Percentiles rank a stretch among this genome's conserved stretches.
Evolutionary conservation across 805 yeast genomes (phyloP).

Genomic region (Yarrowia sp.): DNA sequence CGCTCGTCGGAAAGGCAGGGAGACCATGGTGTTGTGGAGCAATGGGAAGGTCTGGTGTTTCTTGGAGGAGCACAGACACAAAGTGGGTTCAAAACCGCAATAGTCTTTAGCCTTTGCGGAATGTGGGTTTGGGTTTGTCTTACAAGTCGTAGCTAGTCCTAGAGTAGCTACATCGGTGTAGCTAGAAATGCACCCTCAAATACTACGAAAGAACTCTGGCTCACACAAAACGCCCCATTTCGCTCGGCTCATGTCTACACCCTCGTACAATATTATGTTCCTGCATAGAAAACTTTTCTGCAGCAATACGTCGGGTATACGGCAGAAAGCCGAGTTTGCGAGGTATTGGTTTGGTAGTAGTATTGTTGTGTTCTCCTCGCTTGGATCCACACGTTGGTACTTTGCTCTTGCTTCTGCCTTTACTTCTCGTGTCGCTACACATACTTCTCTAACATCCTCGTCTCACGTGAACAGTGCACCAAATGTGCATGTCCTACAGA

Average conservation of each 20-base stretch:
- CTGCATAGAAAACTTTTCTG: conserved; percentile 16
- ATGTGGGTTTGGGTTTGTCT: conserved; percentile 6
- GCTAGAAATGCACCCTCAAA: not conserved
- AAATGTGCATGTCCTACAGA: not conserved
- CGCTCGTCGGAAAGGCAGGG: conserved; percentile 17
- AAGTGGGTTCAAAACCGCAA: not conserved
- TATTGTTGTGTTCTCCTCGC: no score
- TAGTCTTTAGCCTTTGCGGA: not conserved
- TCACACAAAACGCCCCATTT: no score
- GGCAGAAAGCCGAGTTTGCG: no score
- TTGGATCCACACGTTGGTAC: no score
- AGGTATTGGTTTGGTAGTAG: no score
- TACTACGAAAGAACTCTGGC: no score
- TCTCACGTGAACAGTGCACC: conserved; percentile 17
- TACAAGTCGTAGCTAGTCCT: no score
- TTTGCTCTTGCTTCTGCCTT: no score
- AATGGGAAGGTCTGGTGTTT: not conserved
- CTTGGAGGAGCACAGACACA: not conserved
- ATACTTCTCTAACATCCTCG: not conserved
- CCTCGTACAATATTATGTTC: not conserved
- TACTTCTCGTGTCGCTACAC: no score
- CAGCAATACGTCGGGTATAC: no score
- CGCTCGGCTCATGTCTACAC: no score
- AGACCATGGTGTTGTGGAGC: not conserved
- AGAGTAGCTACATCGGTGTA: no score